These are phyloP conservation scores for Amanita jacksonii DNA, from an alignment of 768 basidiomycete species.

Conservation along the genomic window DNA sequence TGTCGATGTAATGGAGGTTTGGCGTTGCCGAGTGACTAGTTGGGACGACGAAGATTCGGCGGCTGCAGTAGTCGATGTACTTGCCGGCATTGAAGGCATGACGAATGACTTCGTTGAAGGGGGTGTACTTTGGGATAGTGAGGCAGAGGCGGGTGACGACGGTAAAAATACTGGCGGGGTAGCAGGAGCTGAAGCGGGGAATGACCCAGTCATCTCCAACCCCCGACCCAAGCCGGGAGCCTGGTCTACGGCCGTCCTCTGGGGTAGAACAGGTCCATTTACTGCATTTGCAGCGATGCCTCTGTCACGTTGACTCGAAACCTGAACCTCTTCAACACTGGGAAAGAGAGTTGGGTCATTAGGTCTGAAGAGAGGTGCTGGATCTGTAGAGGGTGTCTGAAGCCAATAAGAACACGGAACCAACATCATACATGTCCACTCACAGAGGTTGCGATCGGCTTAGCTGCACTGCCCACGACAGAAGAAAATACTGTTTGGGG, in stretches of 20 bases:
- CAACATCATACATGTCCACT: background rate
- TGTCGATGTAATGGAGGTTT: background rate
- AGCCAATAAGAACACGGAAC: background rate
- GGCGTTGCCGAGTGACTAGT: background rate
- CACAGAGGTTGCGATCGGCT: slow-evolving; percentile 7
- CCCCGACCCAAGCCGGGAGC: no score
- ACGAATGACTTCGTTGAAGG: slow-evolving; percentile 13
- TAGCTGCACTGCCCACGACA: slow-evolving; percentile 12
- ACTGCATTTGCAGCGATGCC: background rate
- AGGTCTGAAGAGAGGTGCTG: no score
- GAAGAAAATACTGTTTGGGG: slow-evolving; percentile 9
- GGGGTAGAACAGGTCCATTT: no score
- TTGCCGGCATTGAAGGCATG: slow-evolving; percentile 9
- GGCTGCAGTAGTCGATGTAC: background rate
- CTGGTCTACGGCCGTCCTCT: no score
- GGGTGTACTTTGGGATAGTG: slow-evolving; percentile 2
- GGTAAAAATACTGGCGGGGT: slow-evolving; percentile 5
- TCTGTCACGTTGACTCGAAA: background rate
- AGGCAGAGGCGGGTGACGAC: slow-evolving; percentile 9
- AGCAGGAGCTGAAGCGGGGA: no score
- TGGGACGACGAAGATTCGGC: background rate
- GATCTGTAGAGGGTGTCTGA: background rate
- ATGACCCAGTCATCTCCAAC: no score
- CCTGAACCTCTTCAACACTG: background rate
- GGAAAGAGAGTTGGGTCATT: background rate